Base-by-base conservation (phyloP, 192 early-diverging fungal genomes). In the Coemansia sp. region DNA sequence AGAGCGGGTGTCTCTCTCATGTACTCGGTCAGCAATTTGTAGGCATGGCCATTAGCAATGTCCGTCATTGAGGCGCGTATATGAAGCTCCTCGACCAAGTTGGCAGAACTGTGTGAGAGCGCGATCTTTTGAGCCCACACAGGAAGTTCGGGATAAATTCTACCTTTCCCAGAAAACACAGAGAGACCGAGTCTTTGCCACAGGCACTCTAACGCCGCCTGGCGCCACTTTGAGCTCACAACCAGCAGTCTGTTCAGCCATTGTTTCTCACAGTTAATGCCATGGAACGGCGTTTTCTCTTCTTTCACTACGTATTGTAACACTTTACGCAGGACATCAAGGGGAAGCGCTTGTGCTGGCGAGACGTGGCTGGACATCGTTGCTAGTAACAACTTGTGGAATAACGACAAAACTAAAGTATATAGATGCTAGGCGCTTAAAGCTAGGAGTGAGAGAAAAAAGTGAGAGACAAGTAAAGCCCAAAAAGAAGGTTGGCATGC, bases 181-280 rank as follows among this genome's bases (percentile, higher is more conserved):
- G 31, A 17, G 19, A 56, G 17, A 15, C 32, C 29, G 3, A 35
- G 29, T 12, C 2, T 56, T 19, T n/a, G 29, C 53, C 53, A 56
- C 15, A 56, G 5, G n/a, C 31, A 11, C 53, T 36, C 14, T 7
- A 56, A 29, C 15, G 53, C 31, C n/a, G 53, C 53, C 32, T 56
- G 53, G 1, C 53, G 53, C 53, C 53, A 56, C 2, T 3, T 35
- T 4, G 29, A 56, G 53, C 53, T 17, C 17, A 35, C 53, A n/a
- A 35, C 53, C 17, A 35, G 31, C 53, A 56, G 39, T 38, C 47
- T 60, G 24, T 68, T 25, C n/a, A 43, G 37, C 43, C 24, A 20
- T n/a, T 35, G 36, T 51, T 35, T 14, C 11, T 6, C 25, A 15
- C 10, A 46, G 39, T 51, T 39, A 14, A 10, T 2, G 6, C 2